phyloP scores from a whole-genome alignment of 306 rosid genomes.

The Ormosia emarginata region DNA sequence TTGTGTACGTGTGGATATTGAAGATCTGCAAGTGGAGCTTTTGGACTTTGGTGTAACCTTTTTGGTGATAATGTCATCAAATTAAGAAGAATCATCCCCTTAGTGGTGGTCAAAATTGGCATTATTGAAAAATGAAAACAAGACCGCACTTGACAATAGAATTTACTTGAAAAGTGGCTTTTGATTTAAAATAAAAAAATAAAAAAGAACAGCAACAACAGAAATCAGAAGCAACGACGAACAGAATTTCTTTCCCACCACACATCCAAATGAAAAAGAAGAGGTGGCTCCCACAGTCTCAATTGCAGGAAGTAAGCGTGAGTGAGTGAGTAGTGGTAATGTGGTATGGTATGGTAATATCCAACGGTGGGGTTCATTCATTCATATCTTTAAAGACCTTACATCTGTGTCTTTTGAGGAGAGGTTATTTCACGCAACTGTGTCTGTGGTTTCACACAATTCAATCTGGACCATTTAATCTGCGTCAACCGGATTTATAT shows the following conservation, averaged over 20 bases:
- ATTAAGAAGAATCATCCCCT: constrained; percentile 9
- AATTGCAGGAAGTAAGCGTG: background rate
- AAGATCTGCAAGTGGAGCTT: background rate
- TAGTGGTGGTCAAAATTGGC: constrained; percentile 12
- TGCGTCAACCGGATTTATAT: too few relatives aligned
- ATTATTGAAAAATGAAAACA: constrained; percentile 27
- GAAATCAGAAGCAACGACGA: background rate
- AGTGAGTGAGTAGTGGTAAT: background rate
- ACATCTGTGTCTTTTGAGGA: constrained; percentile 35
- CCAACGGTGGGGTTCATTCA: background rate
- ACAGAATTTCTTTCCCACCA: background rate
- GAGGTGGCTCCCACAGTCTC: constrained; percentile 23
- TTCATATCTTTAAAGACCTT: constrained; percentile 12
- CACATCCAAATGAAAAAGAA: constrained; percentile 19
- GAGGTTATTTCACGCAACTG: background rate
- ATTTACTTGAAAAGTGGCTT: constrained; percentile 12
- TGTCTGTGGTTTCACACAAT: too few relatives aligned
- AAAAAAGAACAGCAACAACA: too few relatives aligned
- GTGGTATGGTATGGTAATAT: background rate
- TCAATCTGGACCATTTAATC: too few relatives aligned
- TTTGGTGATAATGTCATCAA: background rate
- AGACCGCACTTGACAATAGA: constrained; percentile 15
- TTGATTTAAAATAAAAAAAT: background rate
- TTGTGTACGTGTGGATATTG: constrained; percentile 1
- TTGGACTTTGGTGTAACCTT: background rate